A percentile compares a stretch with the other conserved stretches of the same genome.
Conservation (phyloP, 371 early-diverging fungal genomes). For the Nematocida sp. region DNA sequence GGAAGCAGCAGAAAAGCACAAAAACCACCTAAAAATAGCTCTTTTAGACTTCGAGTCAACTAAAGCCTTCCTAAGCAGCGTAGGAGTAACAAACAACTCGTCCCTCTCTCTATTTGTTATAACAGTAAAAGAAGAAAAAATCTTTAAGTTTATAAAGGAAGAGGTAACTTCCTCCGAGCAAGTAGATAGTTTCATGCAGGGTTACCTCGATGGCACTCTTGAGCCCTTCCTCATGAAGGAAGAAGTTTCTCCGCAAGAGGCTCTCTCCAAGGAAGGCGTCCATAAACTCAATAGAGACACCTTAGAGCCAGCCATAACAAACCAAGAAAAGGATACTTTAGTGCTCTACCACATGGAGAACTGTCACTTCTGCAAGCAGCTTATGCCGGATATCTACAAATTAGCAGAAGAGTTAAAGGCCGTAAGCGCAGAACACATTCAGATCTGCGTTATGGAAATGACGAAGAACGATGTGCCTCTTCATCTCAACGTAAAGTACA, state of each 20-base stretch:
- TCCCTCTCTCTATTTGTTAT: slow-evolving; percentile 27
- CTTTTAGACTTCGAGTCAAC: slow-evolving; percentile 37
- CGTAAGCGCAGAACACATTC: neutral
- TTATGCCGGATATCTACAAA: slow-evolving; percentile 45
- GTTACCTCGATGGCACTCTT: neutral
- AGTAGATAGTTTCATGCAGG: neutral
- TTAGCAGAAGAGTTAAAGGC: slow-evolving; percentile 19
- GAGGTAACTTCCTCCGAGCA: neutral
- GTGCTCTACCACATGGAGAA: slow-evolving; percentile 50
- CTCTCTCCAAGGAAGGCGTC: slow-evolving; percentile 14
- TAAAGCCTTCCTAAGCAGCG: slow-evolving; percentile 35
- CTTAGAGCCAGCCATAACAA: slow-evolving; percentile 12
- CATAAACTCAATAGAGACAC: slow-evolving; percentile 4
- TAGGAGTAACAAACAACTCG: slow-evolving; percentile 21
- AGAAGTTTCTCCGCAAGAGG: slow-evolving; percentile 5
- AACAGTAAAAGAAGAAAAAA: neutral
- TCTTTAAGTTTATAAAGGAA: slow-evolving; percentile 26
- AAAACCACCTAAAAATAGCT: slow-evolving; percentile 25
- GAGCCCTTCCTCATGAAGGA: slow-evolving; percentile 33
- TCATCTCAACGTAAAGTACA: slow-evolving; percentile 21
- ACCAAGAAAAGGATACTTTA: slow-evolving; percentile 24
- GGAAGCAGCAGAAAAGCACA: slow-evolving; percentile 4
- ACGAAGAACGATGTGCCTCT: slow-evolving; percentile 54
- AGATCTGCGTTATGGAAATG: slow-evolving; percentile 47
- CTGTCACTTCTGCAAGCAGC: slow-evolving; percentile 47